These are phyloP conservation scores for Fragaria nilgerrensis DNA, from an alignment of 306 rosid genomes.

Conservation along the genomic window DNA sequence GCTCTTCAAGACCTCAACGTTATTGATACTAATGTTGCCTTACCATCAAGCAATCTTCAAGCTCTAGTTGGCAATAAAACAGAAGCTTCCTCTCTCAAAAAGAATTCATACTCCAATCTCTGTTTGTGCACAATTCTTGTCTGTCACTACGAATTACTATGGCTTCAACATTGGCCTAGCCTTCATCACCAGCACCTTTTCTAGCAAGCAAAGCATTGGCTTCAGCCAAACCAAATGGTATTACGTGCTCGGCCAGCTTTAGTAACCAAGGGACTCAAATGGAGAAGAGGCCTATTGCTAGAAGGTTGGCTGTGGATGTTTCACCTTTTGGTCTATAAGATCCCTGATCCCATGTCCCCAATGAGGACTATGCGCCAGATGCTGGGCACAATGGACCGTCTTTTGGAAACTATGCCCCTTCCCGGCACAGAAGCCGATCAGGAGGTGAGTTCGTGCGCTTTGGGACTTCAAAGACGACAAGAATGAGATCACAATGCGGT, in stretches of 20 bases:
- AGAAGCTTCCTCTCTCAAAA: not conserved
- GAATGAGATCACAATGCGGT: slow-evolving; percentile 60
- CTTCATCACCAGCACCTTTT: slow-evolving; percentile 36
- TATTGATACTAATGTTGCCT: not conserved
- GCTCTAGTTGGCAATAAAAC: not conserved
- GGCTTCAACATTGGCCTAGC: slow-evolving; percentile 50
- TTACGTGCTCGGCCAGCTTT: slow-evolving; percentile 27
- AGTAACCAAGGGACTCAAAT: slow-evolving; percentile 32
- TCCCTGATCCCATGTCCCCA: too few species aligned
- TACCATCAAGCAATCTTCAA: not conserved
- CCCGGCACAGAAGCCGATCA: slow-evolving; percentile 42
- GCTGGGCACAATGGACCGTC: slow-evolving; percentile 65
- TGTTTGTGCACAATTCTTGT: not conserved
- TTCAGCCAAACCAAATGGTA: not conserved
- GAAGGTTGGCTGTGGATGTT: slow-evolving; percentile 30
- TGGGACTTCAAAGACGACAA: slow-evolving; percentile 83
- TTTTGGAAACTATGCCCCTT: slow-evolving; percentile 48
- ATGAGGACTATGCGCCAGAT: slow-evolving; percentile 50
- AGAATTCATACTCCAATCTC: not conserved
- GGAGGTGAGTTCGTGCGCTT: slow-evolving; percentile 52
- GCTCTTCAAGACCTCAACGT: not conserved
- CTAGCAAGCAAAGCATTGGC: slow-evolving; percentile 31
- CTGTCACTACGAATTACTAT: slow-evolving; percentile 11
- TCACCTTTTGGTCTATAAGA: too few species aligned
- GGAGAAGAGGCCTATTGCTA: slow-evolving; percentile 55